Base-by-base conservation (phyloP, 345 rosid genomes). In the Euphorbia tirucalli region DNA sequence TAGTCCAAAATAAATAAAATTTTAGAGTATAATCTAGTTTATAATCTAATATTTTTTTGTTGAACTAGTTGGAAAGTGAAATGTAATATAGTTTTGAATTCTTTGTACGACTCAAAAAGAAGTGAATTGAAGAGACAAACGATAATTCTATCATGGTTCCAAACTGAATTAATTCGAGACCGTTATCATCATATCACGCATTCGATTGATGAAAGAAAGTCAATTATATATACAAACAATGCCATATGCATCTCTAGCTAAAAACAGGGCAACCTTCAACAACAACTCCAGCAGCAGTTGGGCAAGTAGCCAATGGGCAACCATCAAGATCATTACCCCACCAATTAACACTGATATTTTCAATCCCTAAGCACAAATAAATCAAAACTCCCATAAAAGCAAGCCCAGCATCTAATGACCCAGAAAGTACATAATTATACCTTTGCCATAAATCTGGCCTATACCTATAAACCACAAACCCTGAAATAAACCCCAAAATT, bases 301-400 rank as follows among this genome's bases (percentile, higher is more conserved):
- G 99, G 73, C 99, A 95, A 18, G 87, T 61, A 65, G 99, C 99
- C 72, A 88, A 78, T 13, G 97, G 77, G 62, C 98, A 95, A n/a
- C 96, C 97, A 80, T 95, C 99, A 68, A 92, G 91, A 60, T 95
- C 92, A 83, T 92, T 95, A 21, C 99, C 97, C 99, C 97, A 92
- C 99, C 99, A 95, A 74, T 83, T 81, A 58, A 92, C 41, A 76
- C 80, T 84, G 44, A 95, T 25, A 73, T 85, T 78, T 79, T 92
- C 88, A 69, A 92, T 69, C 22, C 96, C 99, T 90, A 95, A 78
- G 73, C 97, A 89, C 58, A 95, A 61, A 73, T 92, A 95, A 15
- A 95, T 62, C 19, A 95, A 73, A 76, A 95, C 97, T 7, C 94
- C 99, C 99, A 95, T 92, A 75, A 90, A 95, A 11, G 99, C 99